These are phyloP conservation scores for Sporothrix schenckii DNA, from an alignment of 2,329 filamentous ascomycete genomes.

Conservation along the genomic window DNA sequence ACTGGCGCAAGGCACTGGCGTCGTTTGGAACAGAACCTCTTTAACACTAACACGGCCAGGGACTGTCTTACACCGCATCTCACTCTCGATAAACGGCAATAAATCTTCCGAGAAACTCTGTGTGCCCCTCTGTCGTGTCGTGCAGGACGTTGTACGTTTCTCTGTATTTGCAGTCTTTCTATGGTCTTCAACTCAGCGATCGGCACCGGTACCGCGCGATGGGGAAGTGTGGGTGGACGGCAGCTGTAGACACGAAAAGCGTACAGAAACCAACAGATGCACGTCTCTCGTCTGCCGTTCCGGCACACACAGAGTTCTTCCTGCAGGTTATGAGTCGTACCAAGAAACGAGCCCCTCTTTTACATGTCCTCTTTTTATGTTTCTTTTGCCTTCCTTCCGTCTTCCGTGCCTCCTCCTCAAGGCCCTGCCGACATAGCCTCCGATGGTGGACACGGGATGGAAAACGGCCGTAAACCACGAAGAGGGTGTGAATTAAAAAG, in stretches of 20 bases:
- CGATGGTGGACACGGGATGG: constrained; percentile 24
- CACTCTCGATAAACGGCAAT: neutral
- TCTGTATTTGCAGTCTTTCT: neutral
- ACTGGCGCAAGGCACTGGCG: constrained; percentile 13
- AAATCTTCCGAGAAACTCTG: too few relatives aligned
- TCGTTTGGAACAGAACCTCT: neutral
- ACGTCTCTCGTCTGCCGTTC: neutral
- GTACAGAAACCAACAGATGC: neutral
- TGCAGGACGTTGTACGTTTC: neutral
- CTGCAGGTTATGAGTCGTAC: constrained; percentile 7
- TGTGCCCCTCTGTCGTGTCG: too few relatives aligned
- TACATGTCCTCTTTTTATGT: neutral
- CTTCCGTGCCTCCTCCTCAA: neutral
- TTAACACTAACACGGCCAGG: neutral
- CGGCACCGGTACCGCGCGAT: constrained; percentile 22
- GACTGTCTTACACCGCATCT: neutral
- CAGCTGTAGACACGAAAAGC: neutral
- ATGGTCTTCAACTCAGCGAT: neutral
- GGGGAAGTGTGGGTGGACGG: neutral
- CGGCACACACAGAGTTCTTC: neutral
- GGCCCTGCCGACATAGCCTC: constrained; percentile 25
- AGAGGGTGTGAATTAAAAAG: neutral
- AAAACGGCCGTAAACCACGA: neutral
- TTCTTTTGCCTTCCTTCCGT: neutral
- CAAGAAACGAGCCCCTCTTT: neutral